phyloP scores from a whole-genome alignment of 805 yeast genomes.

The Schizosaccharomyces osmophilus region DNA sequence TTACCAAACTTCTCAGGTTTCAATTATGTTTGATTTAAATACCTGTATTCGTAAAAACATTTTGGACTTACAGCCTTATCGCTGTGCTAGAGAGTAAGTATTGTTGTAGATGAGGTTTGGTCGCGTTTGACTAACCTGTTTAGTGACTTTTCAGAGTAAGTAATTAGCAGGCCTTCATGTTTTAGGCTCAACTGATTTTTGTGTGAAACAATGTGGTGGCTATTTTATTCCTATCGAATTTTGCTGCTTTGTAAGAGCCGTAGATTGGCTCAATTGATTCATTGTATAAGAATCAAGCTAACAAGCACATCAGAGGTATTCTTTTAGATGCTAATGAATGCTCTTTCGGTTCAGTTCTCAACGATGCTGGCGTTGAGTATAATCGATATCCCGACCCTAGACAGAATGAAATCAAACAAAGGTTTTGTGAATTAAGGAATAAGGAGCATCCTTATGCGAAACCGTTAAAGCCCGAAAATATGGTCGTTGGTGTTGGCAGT shows the following conservation, averaged over 20 bases:
- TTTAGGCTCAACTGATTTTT: neutral
- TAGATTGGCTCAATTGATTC: neutral
- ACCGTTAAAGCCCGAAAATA: constrained; percentile 32
- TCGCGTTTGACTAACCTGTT: neutral
- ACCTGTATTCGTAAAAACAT: constrained; percentile 68
- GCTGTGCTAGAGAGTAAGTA: constrained; percentile 71
- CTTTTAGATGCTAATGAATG: constrained; percentile 90
- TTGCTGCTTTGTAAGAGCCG: neutral
- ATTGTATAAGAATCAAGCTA: too few relatives aligned
- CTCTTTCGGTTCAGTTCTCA: constrained; percentile 67
- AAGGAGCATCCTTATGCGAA: constrained; percentile 6
- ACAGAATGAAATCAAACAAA: constrained; percentile 49
- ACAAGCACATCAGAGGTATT: constrained; percentile 13
- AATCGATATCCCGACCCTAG: constrained; percentile 96
- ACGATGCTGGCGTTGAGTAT: constrained; percentile 31
- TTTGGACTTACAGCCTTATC: constrained; percentile 58
- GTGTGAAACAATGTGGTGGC: neutral
- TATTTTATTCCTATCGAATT: neutral
- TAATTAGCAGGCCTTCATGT: neutral
- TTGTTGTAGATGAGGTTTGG: neutral
- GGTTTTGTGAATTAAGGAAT: constrained; percentile 51
- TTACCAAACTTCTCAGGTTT: neutral
- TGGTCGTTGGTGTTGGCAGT: constrained; percentile 89
- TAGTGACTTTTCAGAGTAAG: constrained; percentile 1
- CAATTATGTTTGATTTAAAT: constrained; percentile 9